phyloP scores from a whole-genome alignment of 2,329 filamentous ascomycete genomes.

The Parastagonospora nodorum region DNA sequence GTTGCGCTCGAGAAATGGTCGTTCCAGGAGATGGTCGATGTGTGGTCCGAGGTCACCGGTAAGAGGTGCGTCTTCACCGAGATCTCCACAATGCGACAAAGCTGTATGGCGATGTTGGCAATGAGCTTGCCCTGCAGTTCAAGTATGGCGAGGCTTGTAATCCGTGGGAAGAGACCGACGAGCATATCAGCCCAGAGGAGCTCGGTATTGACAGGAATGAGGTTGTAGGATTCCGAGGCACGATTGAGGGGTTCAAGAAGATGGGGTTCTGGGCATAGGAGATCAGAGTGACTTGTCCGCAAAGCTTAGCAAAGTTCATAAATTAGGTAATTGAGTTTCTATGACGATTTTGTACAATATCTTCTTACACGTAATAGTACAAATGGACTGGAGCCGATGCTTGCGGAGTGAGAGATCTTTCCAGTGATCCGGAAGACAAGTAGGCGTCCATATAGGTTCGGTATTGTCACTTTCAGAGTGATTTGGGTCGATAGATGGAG shows the following conservation, averaged over 20 bases:
- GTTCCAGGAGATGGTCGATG: slow-evolving; percentile 30
- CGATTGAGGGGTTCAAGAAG: slow-evolving; percentile 16
- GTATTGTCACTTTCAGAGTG: no score
- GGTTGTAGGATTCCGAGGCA: slow-evolving; percentile 28
- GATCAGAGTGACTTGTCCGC: no score
- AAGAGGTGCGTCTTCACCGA: slow-evolving; percentile 32
- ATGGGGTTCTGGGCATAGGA: not conserved
- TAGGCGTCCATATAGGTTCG: no score
- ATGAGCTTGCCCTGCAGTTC: slow-evolving; percentile 31
- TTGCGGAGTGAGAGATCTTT: no score
- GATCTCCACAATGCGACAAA: slow-evolving; percentile 18
- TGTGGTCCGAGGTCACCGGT: slow-evolving; percentile 35
- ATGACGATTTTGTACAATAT: no score
- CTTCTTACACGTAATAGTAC: no score
- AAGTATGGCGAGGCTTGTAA: slow-evolving; percentile 34
- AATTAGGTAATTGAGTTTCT: no score
- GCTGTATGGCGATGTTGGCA: slow-evolving; percentile 26
- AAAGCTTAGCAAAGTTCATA: no score
- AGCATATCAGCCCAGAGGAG: slow-evolving; percentile 28
- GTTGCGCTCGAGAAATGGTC: slow-evolving; percentile 32
- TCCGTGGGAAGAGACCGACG: slow-evolving; percentile 29
- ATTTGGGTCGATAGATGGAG: no score
- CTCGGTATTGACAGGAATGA: slow-evolving; percentile 29
- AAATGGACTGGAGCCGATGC: no score
- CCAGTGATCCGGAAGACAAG: no score